phyloP scores from a whole-genome alignment of 78 protist species.

The Dictyostelium firmibasis region DNA sequence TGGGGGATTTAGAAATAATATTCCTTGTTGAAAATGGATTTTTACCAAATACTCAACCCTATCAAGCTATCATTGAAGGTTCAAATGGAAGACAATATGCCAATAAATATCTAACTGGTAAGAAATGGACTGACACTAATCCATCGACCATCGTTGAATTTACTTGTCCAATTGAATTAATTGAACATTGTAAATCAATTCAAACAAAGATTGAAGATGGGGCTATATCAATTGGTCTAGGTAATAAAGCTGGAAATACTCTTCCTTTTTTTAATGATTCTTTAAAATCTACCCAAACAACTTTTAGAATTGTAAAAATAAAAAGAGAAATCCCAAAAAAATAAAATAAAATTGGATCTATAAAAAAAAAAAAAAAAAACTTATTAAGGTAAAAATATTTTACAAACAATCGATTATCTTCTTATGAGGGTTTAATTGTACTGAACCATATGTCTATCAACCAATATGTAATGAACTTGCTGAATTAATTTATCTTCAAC shows the following conservation, averaged over 20 bases:
- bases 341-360: not conserved
- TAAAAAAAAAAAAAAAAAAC: not conserved
- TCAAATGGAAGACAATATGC: conserved; percentile 74
- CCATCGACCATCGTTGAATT: conserved; percentile 89
- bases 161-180: conserved; percentile 41
- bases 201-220: conserved; percentile 89
- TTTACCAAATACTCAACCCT: conserved; percentile 88
- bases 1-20: conserved; percentile 69
- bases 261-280: conserved; percentile 79
- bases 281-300: conserved; percentile 27
- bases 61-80: conserved; percentile 88
- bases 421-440: no score
- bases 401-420: no score
- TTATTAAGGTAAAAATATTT: no score
- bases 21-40: conserved; percentile 39
- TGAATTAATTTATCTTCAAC: no score
- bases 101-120: conserved; percentile 81
- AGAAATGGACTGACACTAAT: conserved; percentile 78
- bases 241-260: conserved; percentile 86
- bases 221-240: conserved; percentile 87
- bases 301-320: conserved; percentile 83
- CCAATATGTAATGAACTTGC: no score
- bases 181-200: conserved; percentile 46
- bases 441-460: no score
- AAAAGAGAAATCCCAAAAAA: conserved; percentile 29